Percentiles rank a stretch among this genome's conserved stretches.
phyloP scores from a whole-genome alignment of 202 grass and related monocot genomes.

The Zoysia matrella region DNA sequence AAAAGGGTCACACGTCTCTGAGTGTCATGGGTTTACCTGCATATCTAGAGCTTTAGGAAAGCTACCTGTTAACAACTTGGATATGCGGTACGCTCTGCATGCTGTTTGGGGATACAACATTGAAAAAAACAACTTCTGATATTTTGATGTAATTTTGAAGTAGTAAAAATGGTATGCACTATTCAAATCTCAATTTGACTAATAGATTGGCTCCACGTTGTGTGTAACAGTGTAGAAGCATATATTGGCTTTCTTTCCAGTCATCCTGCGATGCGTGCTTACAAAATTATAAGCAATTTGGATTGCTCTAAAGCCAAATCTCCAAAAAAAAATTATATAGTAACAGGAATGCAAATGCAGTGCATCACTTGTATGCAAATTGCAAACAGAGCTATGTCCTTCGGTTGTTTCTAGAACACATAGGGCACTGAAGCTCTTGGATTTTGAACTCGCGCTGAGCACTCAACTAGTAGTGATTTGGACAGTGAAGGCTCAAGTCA shows the following conservation, averaged over 20 bases:
- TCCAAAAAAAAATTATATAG: background rate
- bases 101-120: background rate
- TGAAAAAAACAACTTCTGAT: background rate
- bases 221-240: background rate
- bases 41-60: constrained; percentile 39
- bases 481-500: constrained; percentile 63
- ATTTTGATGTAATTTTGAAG: constrained; percentile 10
- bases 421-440: constrained; percentile 19
- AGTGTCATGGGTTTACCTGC: constrained; percentile 31
- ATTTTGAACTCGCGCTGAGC: constrained; percentile 45
- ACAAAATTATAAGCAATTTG: background rate
- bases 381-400: constrained; percentile 24
- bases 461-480: constrained; percentile 55
- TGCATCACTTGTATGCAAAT: background rate
- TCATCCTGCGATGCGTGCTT: background rate
- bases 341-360: constrained; percentile 1
- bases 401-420: constrained; percentile 26
- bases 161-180: background rate
- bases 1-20: constrained; percentile 24
- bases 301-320: background rate
- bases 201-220: background rate
- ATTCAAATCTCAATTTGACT: background rate
- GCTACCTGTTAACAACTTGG: constrained; percentile 48
- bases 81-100: constrained; percentile 3
- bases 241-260: background rate